Evolutionary conservation across 2,329 filamentous ascomycete genomes (phyloP).

Genomic region (Aspergillus uvarum): DNA sequence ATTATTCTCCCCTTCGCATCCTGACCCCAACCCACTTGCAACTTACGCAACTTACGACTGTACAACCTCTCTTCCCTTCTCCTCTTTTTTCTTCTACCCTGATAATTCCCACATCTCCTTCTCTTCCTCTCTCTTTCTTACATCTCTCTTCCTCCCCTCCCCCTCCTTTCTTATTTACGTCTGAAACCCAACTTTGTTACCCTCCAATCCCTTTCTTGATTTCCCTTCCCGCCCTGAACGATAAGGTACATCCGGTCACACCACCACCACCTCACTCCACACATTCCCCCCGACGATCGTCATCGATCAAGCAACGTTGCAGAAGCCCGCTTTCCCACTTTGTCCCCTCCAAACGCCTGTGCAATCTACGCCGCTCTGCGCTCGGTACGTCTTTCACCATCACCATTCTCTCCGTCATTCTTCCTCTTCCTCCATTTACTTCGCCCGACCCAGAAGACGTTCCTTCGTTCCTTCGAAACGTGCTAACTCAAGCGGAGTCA

Average conservation of each 20-base stretch:
- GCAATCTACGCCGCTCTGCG: slow-evolving; percentile 22
- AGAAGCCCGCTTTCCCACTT: slow-evolving; percentile 14
- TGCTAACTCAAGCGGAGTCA: background rate
- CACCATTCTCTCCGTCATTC: background rate
- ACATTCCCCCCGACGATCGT: slow-evolving; percentile 4
- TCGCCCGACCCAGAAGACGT: background rate
- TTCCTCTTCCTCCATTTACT: background rate
- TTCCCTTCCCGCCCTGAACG: slow-evolving; percentile 13
- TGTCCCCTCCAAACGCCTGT: slow-evolving; percentile 12
- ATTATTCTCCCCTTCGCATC: slow-evolving; percentile 4
- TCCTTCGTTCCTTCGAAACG: background rate
- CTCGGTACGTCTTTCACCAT: slow-evolving; percentile 6
- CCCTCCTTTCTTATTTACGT: background rate
- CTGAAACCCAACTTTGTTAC: slow-evolving; percentile 4
- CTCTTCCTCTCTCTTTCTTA: slow-evolving; percentile 17
- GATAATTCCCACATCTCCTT: slow-evolving; percentile 15
- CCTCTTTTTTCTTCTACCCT: slow-evolving; percentile 12
- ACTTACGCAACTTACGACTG: slow-evolving; percentile 12
- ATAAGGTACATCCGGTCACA: slow-evolving; percentile 16
- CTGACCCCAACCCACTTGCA: too few relatives aligned
- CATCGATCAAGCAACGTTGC: slow-evolving; percentile 19
- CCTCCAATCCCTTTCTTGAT: slow-evolving; percentile 9
- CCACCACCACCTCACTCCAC: slow-evolving; percentile 5
- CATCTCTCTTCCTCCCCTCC: slow-evolving; percentile 1
- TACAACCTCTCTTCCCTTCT: slow-evolving; percentile 18